These are phyloP conservation scores for Sporisorium scitamineum DNA, from an alignment of 1,284 basidiomycete genomes.

Conservation along the genomic window DNA sequence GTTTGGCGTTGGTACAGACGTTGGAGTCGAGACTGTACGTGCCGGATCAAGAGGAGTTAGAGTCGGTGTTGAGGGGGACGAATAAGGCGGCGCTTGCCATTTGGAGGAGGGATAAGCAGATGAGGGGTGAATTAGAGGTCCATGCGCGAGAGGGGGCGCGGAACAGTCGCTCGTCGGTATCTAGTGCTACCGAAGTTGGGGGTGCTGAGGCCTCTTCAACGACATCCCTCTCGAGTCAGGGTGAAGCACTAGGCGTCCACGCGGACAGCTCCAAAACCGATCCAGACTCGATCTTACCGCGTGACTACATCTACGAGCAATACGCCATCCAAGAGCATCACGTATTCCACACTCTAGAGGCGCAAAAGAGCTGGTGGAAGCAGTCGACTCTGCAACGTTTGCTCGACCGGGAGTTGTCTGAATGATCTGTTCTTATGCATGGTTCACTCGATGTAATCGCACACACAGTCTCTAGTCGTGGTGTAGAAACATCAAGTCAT, in stretches of 20 bases:
- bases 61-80: constrained; percentile 52
- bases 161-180: constrained; percentile 9
- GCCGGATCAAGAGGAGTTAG: constrained; percentile 56
- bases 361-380: constrained; percentile 64
- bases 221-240: neutral
- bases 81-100: constrained; percentile 57
- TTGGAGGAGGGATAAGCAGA: constrained; percentile 53
- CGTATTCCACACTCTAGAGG: constrained; percentile 56
- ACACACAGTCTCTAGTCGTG: neutral
- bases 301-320: constrained; percentile 64
- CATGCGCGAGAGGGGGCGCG: neutral
- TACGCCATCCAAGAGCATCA: constrained; percentile 59
- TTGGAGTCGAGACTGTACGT: constrained; percentile 62
- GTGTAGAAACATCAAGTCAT: neutral
- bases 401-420: constrained; percentile 57
- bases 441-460: neutral
- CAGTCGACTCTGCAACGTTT: constrained; percentile 58
- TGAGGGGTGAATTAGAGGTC: constrained; percentile 22
- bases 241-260: no score
- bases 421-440: no score
- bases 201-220: neutral
- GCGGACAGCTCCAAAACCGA: neutral
- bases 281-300: constrained; percentile 27
- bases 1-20: constrained; percentile 59
- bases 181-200: neutral